phyloP scores from a whole-genome alignment of 1,284 basidiomycete species.

The Cryptococcus sp. region DNA sequence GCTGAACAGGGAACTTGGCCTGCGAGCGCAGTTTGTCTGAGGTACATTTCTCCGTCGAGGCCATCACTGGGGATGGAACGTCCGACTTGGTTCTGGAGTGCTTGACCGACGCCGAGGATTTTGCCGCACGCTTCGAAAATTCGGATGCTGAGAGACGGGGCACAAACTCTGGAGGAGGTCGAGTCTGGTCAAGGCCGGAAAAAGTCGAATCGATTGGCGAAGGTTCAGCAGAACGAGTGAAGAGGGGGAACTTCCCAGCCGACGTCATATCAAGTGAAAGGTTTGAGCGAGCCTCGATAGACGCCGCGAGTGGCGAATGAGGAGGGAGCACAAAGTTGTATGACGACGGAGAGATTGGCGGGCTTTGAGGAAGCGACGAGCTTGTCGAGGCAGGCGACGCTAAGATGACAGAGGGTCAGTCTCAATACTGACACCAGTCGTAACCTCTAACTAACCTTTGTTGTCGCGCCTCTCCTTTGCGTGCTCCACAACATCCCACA shows the following conservation, averaged over 20 bases:
- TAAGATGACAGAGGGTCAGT: neutral
- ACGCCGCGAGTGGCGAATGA: slow-evolving; percentile 34
- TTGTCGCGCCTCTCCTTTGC: slow-evolving; percentile 39
- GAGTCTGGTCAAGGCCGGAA: slow-evolving; percentile 32
- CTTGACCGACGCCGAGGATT: slow-evolving; percentile 20
- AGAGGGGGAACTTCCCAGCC: slow-evolving; percentile 20
- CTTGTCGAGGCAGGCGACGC: slow-evolving; percentile 60
- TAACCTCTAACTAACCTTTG: neutral
- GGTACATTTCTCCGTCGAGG: slow-evolving; percentile 7
- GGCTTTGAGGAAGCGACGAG: slow-evolving; percentile 53
- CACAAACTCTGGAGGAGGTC: slow-evolving; percentile 37
- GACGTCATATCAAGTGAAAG: neutral
- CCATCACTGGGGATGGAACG: slow-evolving; percentile 6
- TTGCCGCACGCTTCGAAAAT: slow-evolving; percentile 24
- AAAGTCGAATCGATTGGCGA: slow-evolving; percentile 40
- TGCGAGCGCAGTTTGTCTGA: slow-evolving; percentile 23
- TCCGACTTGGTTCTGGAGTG: slow-evolving; percentile 31
- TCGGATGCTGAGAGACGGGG: slow-evolving; percentile 41
- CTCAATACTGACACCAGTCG: too few relatives aligned
- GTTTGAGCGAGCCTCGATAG: slow-evolving; percentile 19
- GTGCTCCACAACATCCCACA: slow-evolving; percentile 45
- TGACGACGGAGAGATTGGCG: slow-evolving; percentile 29
- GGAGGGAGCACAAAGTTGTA: slow-evolving; percentile 39
- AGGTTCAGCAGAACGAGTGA: slow-evolving; percentile 41
- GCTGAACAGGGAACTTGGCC: slow-evolving; percentile 5